Conservation (phyloP, 768 basidiomycete species). For the Mycena chlorophos region DNA sequence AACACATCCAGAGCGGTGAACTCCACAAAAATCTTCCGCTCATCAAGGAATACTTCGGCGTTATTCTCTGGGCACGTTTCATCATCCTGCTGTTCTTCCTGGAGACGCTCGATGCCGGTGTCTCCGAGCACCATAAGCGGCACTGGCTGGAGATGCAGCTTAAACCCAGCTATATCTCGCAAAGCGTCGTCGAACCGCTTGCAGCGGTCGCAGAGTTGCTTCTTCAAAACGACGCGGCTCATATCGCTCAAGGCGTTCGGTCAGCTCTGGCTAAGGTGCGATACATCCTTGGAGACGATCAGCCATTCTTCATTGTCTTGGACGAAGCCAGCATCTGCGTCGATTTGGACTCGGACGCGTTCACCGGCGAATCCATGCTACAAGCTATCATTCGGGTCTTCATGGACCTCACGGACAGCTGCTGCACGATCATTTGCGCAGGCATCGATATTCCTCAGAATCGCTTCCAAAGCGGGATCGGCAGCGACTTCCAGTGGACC, state of each 20-base stretch:
- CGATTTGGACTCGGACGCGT: background rate
- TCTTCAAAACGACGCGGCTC: background rate
- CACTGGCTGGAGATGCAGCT: background rate
- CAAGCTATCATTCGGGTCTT: background rate
- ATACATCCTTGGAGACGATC: background rate
- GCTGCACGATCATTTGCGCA: background rate
- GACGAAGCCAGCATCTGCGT: background rate
- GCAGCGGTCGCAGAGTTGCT: background rate
- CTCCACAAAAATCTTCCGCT: background rate
- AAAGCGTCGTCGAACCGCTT: background rate
- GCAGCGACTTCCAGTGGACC: slow-evolving; percentile 1
- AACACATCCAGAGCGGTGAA: background rate
- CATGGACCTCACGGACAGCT: background rate
- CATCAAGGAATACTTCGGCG: background rate
- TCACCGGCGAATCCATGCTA: background rate
- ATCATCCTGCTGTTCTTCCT: background rate
- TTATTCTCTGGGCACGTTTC: background rate
- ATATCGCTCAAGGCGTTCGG: background rate
- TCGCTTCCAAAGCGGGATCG: background rate
- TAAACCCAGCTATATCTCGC: background rate
- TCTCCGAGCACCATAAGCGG: background rate
- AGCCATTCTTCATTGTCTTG: background rate
- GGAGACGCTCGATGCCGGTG: background rate
- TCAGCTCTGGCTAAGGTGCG: background rate
- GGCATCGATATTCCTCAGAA: background rate